phyloP scores from a whole-genome alignment of 2,329 filamentous ascomycete species.

The Calonectria multiphialidica region DNA sequence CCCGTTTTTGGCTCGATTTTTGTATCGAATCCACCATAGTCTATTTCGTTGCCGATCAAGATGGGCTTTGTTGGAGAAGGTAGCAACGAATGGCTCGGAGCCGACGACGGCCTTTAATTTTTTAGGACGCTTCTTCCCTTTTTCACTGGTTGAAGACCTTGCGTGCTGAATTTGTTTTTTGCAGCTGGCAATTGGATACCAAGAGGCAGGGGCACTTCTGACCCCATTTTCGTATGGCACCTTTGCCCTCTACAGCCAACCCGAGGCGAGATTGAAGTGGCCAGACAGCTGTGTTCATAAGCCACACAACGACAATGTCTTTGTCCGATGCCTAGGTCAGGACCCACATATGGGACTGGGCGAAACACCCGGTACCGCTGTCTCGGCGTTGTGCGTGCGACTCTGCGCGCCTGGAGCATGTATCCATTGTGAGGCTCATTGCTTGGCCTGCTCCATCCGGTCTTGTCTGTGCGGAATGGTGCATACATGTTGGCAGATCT shows the following conservation, averaged over 20 bases:
- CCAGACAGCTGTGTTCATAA: not conserved
- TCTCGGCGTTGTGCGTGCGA: not conserved
- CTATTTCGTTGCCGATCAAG: conserved; percentile 8
- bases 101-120: not conserved
- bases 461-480: conserved; percentile 24
- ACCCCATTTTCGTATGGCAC: conserved; percentile 5
- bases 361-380: not conserved
- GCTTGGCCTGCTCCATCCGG: not conserved
- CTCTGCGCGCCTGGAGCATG: not conserved
- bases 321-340: not conserved
- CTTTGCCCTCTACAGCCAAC: conserved; percentile 8
- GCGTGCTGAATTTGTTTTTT: not conserved
- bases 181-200: conserved; percentile 8
- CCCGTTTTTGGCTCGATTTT: conserved; percentile 10
- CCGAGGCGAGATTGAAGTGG: conserved; percentile 25
- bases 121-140: not conserved
- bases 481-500: conserved; percentile 13
- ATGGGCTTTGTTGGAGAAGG: not conserved
- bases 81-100: not conserved
- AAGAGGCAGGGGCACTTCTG: not conserved
- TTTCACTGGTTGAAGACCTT: not conserved
- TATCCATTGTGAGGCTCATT: not conserved
- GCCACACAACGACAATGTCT: conserved; percentile 1
- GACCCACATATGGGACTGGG: conserved; percentile 11
- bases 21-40: not conserved